Base-by-base conservation (phyloP, 345 rosid species). In the Ceriops tagal region DNA sequence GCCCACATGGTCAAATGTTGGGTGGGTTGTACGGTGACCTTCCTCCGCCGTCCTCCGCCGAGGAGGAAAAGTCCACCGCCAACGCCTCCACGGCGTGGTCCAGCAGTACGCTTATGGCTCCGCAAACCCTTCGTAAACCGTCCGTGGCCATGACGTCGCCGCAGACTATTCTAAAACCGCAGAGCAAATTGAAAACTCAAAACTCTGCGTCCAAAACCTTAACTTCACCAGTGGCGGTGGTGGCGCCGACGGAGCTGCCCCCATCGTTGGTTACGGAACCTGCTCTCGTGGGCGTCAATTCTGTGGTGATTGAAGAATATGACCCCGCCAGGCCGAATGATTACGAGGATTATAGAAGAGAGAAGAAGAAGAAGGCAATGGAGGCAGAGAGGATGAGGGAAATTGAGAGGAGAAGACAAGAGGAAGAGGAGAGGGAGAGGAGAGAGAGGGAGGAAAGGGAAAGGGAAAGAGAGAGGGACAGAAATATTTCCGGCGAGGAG, bases 1-100 rank as follows among this genome's bases (percentile, higher is more conserved):
- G 43, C n/a, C 31, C 26, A 5, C 5, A 61, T 27, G 51, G 49
- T 3, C 2, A 75, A 47, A 93, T 91, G 98, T 83, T 91, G 0
- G 99, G 97, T 20, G 99, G 99, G 10, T 79, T 95, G 75, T 95
- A 95, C 78, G 98, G 98, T 15, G 99, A 92, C 57, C 97, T 95
- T 10, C 98, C 99, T 66, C 99, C 99, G n/a, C 99, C 99, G 24
- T 82, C 96, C 11, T 74, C 84, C 28, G 81, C 83, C 70, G 96
- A 86, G 55, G 99, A 92, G 58, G 96, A 89, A 49, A 91, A 93
- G 61, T 81, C 96, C 53, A 75, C 49, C 18, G 49, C 19, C 49
- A 43, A 76, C 27, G 71, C 86, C 71, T 63, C 96, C 27, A 73
- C 86, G 65, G 93, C 87, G 19, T 95, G 98, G 99, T 92, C 99